Conservation (phyloP, 2,329 filamentous ascomycete species). For the Metarhizium rileyi region DNA sequence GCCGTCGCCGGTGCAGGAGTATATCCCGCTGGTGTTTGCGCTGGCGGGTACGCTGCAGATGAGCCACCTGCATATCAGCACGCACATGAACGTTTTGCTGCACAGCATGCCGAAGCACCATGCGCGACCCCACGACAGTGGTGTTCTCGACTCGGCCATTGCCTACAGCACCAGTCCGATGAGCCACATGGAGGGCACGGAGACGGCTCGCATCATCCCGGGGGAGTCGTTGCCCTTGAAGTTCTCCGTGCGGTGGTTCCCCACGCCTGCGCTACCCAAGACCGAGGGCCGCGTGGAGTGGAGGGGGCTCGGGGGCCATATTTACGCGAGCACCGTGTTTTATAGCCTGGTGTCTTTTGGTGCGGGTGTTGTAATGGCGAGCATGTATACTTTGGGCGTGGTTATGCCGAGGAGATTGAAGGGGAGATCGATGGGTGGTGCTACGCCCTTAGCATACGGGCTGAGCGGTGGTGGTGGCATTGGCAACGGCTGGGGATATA, state of each 20-base stretch:
- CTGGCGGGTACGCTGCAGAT: constrained; percentile 81
- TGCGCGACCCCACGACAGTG: constrained; percentile 54
- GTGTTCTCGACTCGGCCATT: constrained; percentile 76
- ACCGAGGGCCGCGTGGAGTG: constrained; percentile 56
- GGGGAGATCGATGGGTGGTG: constrained; percentile 42
- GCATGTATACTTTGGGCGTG: constrained; percentile 51
- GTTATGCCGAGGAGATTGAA: constrained; percentile 45
- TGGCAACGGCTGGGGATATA: constrained; percentile 52
- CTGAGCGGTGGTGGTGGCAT: constrained; percentile 29
- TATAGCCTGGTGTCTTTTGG: constrained; percentile 51
- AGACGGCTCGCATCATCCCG: constrained; percentile 64
- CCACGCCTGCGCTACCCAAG: constrained; percentile 59
- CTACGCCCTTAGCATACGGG: constrained; percentile 48
- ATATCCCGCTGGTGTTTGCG: constrained; percentile 80
- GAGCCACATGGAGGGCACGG: constrained; percentile 43
- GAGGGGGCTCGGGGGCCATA: constrained; percentile 54
- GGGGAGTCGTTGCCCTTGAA: constrained; percentile 72
- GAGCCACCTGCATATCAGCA: constrained; percentile 83
- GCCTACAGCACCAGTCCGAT: constrained; percentile 77
- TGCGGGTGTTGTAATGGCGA: constrained; percentile 43
- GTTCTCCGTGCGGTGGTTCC: constrained; percentile 83
- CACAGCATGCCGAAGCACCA: constrained; percentile 59
- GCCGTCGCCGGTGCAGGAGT: constrained; percentile 42
- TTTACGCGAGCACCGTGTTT: constrained; percentile 54
- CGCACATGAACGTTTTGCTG: constrained; percentile 80